Evolutionary conservation across 202 grass and related monocot genomes (phyloP).

Genomic region (Zizania palustris): DNA sequence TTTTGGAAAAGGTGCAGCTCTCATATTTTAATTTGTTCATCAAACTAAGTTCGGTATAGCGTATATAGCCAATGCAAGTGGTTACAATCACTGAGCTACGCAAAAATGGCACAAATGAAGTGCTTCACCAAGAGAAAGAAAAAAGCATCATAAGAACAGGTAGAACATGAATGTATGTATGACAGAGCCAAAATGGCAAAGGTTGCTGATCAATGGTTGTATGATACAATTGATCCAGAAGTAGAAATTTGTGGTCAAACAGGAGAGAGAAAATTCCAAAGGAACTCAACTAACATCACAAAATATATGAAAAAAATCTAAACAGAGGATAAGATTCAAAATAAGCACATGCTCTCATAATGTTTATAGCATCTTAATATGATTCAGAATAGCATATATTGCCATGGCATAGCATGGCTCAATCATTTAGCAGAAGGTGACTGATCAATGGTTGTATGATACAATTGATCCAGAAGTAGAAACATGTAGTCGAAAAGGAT

Average conservation of each 20-base stretch:
- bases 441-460: too few species aligned
- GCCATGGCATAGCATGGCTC: too few species aligned
- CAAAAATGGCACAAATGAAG: neutral
- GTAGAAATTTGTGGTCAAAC: neutral
- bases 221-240: neutral
- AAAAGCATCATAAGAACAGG: neutral
- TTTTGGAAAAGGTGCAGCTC: constrained; percentile 17
- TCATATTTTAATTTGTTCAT: constrained; percentile 40
- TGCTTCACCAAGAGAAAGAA: neutral
- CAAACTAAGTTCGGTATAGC: constrained; percentile 41
- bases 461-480: too few species aligned
- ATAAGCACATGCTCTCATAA: too few species aligned
- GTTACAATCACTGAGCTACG: constrained; percentile 47
- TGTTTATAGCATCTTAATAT: too few species aligned
- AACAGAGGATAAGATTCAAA: too few species aligned
- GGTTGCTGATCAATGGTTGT: neutral
- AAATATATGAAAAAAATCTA: neutral
- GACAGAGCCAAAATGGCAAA: neutral
- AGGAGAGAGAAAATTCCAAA: neutral
- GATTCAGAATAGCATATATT: too few species aligned
- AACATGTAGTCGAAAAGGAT: too few species aligned
- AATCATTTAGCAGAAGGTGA: too few species aligned
- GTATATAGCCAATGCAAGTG: constrained; percentile 47
- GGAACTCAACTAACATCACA: neutral
- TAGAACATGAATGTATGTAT: neutral